Percentiles rank a stretch among this genome's conserved stretches.
These are phyloP conservation scores for Paramyrothecium roridum DNA, from an alignment of 2,329 filamentous ascomycete species.

Conservation along the genomic window DNA sequence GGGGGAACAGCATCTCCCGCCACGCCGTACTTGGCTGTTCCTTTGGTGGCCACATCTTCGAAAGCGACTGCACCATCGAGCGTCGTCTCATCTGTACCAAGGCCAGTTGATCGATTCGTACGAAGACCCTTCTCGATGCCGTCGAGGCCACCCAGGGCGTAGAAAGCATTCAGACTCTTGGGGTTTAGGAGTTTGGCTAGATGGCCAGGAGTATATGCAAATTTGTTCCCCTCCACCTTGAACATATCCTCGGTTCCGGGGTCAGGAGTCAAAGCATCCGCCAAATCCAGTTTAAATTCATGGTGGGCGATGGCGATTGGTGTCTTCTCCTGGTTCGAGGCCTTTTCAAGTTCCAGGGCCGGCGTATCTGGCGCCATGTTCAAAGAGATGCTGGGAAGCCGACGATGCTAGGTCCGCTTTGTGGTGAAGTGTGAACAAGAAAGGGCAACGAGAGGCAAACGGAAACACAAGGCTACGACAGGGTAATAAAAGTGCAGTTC, in stretches of 20 bases:
- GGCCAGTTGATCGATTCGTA: slow-evolving; percentile 60
- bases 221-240: slow-evolving; percentile 70
- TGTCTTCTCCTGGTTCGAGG: slow-evolving; percentile 3
- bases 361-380: not conserved
- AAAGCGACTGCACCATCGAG: slow-evolving; percentile 66
- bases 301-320: slow-evolving; percentile 7
- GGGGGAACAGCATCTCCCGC: slow-evolving; percentile 27
- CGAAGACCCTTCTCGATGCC: slow-evolving; percentile 73
- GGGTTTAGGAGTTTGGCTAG: slow-evolving; percentile 77
- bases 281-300: slow-evolving; percentile 15
- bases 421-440: too few species aligned
- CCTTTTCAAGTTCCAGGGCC: slow-evolving; percentile 8
- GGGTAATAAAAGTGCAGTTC: too few species aligned
- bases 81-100: slow-evolving; percentile 66
- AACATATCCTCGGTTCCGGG: slow-evolving; percentile 73
- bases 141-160: slow-evolving; percentile 68
- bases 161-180: slow-evolving; percentile 72
- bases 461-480: too few species aligned
- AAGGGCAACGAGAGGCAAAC: too few species aligned
- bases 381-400: not conserved
- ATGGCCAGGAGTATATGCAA: slow-evolving; percentile 80
- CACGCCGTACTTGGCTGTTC: slow-evolving; percentile 29
- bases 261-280: slow-evolving; percentile 43
- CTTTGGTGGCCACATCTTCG: slow-evolving; percentile 51
- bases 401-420: too few species aligned